Conservation (phyloP, 139 green algal species). For the Zygnema cylindricum region DNA sequence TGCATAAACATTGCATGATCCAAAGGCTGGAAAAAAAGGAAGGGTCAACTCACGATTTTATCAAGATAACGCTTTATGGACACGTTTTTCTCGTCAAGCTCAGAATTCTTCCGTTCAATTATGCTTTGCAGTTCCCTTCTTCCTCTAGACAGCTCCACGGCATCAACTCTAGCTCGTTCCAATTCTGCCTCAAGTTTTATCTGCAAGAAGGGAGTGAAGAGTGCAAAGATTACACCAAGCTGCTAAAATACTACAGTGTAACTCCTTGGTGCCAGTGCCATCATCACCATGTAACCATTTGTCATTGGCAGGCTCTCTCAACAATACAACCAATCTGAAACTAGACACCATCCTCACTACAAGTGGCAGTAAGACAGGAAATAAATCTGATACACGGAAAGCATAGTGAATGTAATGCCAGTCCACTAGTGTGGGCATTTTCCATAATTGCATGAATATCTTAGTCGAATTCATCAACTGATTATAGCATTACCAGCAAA, state of each 20-base stretch:
- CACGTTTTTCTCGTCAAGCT: constrained; percentile 57
- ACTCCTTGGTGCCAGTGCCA: too few relatives aligned
- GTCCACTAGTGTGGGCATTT: background rate
- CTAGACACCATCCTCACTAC: too few relatives aligned
- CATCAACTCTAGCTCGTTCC: constrained; percentile 36
- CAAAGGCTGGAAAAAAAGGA: too few relatives aligned
- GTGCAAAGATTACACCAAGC: too few relatives aligned
- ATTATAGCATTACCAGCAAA: background rate
- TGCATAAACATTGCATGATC: too few relatives aligned
- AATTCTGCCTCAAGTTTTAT: constrained; percentile 34
- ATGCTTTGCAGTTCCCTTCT: constrained; percentile 16
- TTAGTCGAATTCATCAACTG: background rate
- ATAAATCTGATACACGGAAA: too few relatives aligned
- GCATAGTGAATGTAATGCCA: background rate
- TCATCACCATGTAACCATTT: too few relatives aligned
- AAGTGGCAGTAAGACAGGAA: too few relatives aligned
- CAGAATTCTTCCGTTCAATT: constrained; percentile 56
- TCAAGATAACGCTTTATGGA: constrained; percentile 59
- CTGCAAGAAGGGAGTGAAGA: constrained; percentile 29
- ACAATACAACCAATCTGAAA: too few relatives aligned
- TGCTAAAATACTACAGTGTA: too few relatives aligned
- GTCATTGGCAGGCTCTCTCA: too few relatives aligned
- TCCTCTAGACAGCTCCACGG: constrained; percentile 10
- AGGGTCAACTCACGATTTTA: constrained; percentile 42
- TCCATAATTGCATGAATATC: background rate